Percentiles rank a stretch among this genome's conserved stretches.
phyloP scores from a whole-genome alignment of 176 grass and related monocot genomes.

The Musa beccarii region DNA sequence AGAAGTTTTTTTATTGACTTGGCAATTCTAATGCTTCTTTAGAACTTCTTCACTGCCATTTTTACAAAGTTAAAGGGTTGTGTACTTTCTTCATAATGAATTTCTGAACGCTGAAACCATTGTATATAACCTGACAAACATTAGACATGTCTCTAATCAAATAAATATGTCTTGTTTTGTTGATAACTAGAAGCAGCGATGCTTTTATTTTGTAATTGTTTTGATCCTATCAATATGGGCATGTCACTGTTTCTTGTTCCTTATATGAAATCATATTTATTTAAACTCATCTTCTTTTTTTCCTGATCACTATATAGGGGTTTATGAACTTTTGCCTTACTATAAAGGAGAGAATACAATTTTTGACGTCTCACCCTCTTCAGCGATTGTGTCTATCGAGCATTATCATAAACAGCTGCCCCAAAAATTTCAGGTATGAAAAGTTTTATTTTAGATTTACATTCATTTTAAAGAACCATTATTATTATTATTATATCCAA shows the following conservation, averaged over 20 bases:
- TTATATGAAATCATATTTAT: background rate
- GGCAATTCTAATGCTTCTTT: background rate
- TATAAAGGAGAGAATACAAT: constrained; percentile 96
- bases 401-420: constrained; percentile 58
- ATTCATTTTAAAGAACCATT: background rate
- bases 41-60: too few relatives aligned
- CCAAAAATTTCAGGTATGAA: constrained; percentile 86
- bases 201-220: background rate
- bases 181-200: background rate
- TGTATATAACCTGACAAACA: too few relatives aligned
- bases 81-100: too few relatives aligned
- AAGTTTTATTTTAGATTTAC: constrained; percentile 17
- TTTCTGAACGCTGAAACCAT: too few relatives aligned
- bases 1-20: background rate
- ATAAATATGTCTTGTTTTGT: too few relatives aligned
- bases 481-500: background rate
- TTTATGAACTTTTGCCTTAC: constrained; percentile 79
- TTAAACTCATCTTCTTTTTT: background rate
- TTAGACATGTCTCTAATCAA: too few relatives aligned
- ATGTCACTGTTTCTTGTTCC: background rate
- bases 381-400: constrained; percentile 48
- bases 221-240: background rate
- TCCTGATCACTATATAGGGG: constrained; percentile 42
- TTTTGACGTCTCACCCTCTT: constrained; percentile 90
- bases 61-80: too few relatives aligned